Evolutionary conservation across 495 filamentous ascomycete genomes (phyloP).

Genomic region (Aspergillus funiculosus): DNA sequence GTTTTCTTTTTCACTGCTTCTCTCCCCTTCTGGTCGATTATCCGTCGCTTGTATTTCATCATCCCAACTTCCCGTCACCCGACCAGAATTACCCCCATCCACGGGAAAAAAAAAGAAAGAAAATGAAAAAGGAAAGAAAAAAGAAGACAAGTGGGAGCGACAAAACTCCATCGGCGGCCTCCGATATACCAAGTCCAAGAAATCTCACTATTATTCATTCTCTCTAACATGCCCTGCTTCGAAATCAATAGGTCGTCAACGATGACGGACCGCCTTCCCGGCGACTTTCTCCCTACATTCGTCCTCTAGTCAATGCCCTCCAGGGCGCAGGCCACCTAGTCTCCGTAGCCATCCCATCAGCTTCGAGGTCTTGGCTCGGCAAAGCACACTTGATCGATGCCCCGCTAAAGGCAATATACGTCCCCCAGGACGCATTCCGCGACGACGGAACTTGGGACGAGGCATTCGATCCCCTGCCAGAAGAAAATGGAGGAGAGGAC

Average conservation of each 20-base stretch:
- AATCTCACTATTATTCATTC: not conserved
- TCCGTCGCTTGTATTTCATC: too few species aligned
- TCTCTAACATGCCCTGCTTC: not conserved
- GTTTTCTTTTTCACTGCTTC: conserved; percentile 20
- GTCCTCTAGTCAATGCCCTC: conserved; percentile 71
- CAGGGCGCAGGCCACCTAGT: conserved; percentile 74
- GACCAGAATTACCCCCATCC: conserved; percentile 2
- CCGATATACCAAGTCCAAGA: too few species aligned
- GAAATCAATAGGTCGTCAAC: conserved; percentile 60
- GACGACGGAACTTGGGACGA: conserved; percentile 47
- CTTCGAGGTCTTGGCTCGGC: conserved; percentile 93
- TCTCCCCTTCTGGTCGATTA: too few species aligned
- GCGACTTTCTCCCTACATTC: conserved; percentile 84
- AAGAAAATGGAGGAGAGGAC: not conserved
- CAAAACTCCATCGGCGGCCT: not conserved
- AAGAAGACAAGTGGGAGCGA: too few species aligned
- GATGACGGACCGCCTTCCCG: conserved; percentile 91
- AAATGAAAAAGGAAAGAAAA: conserved; percentile 1
- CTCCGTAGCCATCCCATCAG: conserved; percentile 85
- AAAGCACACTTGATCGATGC: conserved; percentile 93
- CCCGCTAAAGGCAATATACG: conserved; percentile 75
- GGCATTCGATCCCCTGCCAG: conserved; percentile 31
- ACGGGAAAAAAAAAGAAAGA: conserved; percentile 1
- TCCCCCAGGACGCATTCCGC: conserved; percentile 56
- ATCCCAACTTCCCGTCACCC: conserved; percentile 7